phyloP scores from a whole-genome alignment of 106 monocot species.

The Apostasia ramifera region DNA sequence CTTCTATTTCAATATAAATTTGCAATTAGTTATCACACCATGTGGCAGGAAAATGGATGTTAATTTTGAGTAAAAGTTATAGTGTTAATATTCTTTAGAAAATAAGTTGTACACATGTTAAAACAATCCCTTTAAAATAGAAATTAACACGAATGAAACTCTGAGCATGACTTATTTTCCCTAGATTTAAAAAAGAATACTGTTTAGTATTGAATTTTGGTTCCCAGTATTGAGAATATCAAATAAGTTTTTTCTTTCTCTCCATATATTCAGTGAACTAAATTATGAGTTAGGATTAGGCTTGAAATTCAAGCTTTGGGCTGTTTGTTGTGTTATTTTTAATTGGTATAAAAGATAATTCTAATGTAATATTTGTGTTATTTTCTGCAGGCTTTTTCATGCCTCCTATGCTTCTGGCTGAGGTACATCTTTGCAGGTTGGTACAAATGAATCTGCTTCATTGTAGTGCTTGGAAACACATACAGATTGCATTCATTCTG shows the following conservation, averaged over 20 bases:
- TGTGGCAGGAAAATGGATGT: not conserved
- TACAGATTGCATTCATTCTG: no score
- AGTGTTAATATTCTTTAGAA: not conserved
- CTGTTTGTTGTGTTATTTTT: not conserved
- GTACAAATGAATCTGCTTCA: conserved; percentile 45
- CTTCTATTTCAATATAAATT: not conserved
- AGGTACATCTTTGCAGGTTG: conserved; percentile 57
- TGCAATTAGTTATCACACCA: not conserved
- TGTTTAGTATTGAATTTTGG: no score
- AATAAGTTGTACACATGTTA: no score
- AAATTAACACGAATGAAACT: no score
- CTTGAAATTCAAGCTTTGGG: not conserved
- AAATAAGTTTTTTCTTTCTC: no score
- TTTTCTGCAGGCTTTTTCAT: conserved; percentile 46
- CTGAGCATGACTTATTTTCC: no score
- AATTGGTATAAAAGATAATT: no score
- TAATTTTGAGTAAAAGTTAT: not conserved
- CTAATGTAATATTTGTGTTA: no score
- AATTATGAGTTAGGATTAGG: not conserved
- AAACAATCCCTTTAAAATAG: no score
- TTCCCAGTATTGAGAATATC: no score
- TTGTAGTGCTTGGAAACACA: no score
- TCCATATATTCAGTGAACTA: not conserved
- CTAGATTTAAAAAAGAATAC: no score
- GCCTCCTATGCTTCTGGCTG: conserved; percentile 57